Evolutionary conservation across 225 moss, liverwort and hornwort genomes (phyloP).

Genomic region (Antitrichia curtipendula): DNA sequence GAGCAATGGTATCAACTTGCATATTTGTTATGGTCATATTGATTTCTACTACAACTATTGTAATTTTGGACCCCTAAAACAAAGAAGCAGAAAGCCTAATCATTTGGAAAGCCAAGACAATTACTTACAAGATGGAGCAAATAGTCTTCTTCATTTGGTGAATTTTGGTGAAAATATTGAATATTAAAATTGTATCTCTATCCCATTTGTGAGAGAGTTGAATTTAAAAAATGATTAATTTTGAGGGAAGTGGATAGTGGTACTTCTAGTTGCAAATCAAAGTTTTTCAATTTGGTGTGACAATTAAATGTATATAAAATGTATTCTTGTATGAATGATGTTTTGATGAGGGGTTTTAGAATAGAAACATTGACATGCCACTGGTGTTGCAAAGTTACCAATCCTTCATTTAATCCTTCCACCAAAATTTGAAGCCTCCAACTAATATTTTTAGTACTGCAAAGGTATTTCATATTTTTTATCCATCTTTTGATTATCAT

Average conservation of each 20-base stretch:
- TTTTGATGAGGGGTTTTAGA: not conserved
- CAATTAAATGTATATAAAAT: not conserved
- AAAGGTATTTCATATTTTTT: not conserved
- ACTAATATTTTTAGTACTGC: not conserved
- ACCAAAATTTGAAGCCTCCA: not conserved
- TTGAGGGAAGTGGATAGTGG: not conserved
- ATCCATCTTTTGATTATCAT: too few species aligned
- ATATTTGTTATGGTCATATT: too few species aligned
- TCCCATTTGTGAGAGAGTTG: not conserved
- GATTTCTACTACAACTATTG: too few species aligned
- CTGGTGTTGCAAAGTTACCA: not conserved
- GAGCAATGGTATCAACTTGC: too few species aligned
- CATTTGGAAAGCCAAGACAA: not conserved
- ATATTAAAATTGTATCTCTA: not conserved
- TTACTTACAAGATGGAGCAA: not conserved
- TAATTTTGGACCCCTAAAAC: too few species aligned
- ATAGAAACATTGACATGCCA: too few species aligned
- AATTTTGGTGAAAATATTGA: not conserved
- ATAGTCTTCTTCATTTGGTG: not conserved
- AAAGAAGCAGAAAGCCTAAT: not conserved
- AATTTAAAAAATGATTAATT: not conserved
- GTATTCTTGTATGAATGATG: constrained; percentile 1
- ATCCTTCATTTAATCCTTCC: not conserved
- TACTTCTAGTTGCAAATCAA: not conserved
- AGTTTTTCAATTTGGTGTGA: not conserved